Base-by-base conservation (phyloP, 345 rosid species). In the Durio zibethinus region DNA sequence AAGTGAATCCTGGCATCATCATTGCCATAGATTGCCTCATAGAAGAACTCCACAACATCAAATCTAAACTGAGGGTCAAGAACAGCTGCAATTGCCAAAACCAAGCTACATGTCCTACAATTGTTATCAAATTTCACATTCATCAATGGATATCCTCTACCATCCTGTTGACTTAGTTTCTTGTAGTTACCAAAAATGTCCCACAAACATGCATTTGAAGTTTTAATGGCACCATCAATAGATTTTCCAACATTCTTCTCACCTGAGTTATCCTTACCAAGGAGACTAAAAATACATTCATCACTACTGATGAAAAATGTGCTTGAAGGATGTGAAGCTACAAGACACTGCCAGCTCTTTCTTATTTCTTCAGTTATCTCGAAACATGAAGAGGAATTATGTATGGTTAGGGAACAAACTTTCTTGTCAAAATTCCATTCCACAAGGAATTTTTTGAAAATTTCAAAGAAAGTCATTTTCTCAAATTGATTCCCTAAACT, bases 31-130 rank as follows among this genome's bases (percentile, higher is more conserved):
- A 73, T 38, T 38, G 0, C 2, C 1, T 3, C 0, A 15, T 57
- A 73, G 3, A 4, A 57, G 52, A 15, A 10, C 76, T 73, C 38
- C 23, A 73, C 66, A 56, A 56, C 5, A 6, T 23, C 36, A 7
- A 73, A 40, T 38, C 38, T 73, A 7, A 57, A 57, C 16, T 53
- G 36, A 0, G 66, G 76, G 15, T 73, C 76, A 23, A 73, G 66
- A 56, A 73, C 2, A 15, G 6, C 25, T 21, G 52, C 65, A 7
- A 57, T 56, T 35, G 66, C 53, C 29, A 73, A 57, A 38, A 38
- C 50, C 76, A 36, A 10, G 45, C 27, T 14, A 10, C 38, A 21
- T 0, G 16, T 7, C 8, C 35, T 14, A 38, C 52, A 73, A 38
- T 38, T 36, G 29, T 57, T 63, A 23, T 23, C 10, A 7, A 18